Conservation (phyloP, 352 stramenopile genomes). For the Thraustochytrium striatum region DNA sequence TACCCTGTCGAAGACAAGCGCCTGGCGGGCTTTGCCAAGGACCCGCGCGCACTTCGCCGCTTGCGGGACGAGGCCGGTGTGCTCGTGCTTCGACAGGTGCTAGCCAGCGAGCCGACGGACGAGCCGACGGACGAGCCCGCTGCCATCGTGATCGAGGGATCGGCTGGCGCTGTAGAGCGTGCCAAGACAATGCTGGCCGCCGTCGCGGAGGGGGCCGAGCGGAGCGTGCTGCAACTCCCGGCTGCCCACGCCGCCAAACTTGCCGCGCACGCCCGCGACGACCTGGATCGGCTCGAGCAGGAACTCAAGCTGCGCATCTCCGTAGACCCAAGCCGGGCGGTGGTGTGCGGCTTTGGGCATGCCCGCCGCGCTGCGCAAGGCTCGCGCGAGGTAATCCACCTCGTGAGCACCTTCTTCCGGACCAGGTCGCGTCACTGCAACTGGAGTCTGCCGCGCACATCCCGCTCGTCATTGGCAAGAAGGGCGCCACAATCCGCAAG, state of each 20-base stretch:
- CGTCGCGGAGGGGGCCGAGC: background rate
- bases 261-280: background rate
- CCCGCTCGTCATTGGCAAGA: slow-evolving; percentile 35
- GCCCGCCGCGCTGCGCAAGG: background rate
- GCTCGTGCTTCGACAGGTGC: background rate
- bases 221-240: background rate
- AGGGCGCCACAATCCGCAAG: slow-evolving; percentile 37
- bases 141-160: background rate
- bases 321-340: background rate
- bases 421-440: background rate
- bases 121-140: background rate
- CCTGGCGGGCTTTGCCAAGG: background rate
- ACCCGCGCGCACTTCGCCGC: background rate
- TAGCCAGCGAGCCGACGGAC: background rate
- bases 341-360: background rate
- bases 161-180: background rate
- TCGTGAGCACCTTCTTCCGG: slow-evolving; percentile 11
- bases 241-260: background rate
- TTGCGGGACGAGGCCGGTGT: slow-evolving; percentile 21
- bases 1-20: slow-evolving; percentile 5
- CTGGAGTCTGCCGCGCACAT: background rate
- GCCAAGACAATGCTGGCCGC: background rate
- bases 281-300: background rate
- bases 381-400: background rate
- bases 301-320: background rate